Evolutionary conservation across 1,284 basidiomycete genomes (phyloP).

Genomic region (Trichosporon sp.): DNA sequence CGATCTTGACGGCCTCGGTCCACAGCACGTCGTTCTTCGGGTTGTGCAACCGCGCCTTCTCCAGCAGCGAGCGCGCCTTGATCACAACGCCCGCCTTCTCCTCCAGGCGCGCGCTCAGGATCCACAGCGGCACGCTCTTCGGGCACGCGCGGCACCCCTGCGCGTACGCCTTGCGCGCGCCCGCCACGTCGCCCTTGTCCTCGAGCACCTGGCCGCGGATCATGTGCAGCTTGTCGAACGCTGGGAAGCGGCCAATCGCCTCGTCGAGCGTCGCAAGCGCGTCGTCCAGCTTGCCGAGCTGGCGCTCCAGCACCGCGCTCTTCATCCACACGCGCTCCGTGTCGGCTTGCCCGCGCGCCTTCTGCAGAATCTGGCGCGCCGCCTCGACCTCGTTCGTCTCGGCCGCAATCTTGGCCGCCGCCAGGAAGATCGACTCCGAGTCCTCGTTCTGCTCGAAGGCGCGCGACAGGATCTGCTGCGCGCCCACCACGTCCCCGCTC

Average conservation of each 20-base stretch:
- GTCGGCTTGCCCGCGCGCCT: slow-evolving; percentile 82
- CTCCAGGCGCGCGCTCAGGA: slow-evolving; percentile 79
- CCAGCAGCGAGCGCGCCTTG: slow-evolving; percentile 85
- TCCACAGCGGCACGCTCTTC: slow-evolving; percentile 78
- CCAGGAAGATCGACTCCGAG: slow-evolving; percentile 94
- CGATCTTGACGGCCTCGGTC: slow-evolving; percentile 84
- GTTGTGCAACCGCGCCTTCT: slow-evolving; percentile 81
- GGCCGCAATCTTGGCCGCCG: slow-evolving; percentile 91
- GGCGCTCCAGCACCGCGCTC: slow-evolving; percentile 87
- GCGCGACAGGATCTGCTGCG: slow-evolving; percentile 76
- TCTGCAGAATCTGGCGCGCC: slow-evolving; percentile 76
- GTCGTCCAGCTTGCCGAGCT: slow-evolving; percentile 68
- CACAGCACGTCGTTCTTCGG: slow-evolving; percentile 78
- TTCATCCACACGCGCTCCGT: slow-evolving; percentile 98
- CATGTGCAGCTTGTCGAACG: slow-evolving; percentile 90
- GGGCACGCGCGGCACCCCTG: slow-evolving; percentile 78
- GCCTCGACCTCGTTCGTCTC: slow-evolving; percentile 85
- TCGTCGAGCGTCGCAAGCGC: slow-evolving; percentile 71
- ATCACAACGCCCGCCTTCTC: slow-evolving; percentile 83
- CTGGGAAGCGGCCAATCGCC: slow-evolving; percentile 75
- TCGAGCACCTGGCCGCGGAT: slow-evolving; percentile 84
- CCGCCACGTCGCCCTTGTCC: slow-evolving; percentile 57
- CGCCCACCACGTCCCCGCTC: slow-evolving; percentile 77
- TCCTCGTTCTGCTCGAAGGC: slow-evolving; percentile 95
- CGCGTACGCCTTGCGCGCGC: slow-evolving; percentile 72